Base-by-base conservation (phyloP, 106 monocot species). In the Platanthera zijinensis region DNA sequence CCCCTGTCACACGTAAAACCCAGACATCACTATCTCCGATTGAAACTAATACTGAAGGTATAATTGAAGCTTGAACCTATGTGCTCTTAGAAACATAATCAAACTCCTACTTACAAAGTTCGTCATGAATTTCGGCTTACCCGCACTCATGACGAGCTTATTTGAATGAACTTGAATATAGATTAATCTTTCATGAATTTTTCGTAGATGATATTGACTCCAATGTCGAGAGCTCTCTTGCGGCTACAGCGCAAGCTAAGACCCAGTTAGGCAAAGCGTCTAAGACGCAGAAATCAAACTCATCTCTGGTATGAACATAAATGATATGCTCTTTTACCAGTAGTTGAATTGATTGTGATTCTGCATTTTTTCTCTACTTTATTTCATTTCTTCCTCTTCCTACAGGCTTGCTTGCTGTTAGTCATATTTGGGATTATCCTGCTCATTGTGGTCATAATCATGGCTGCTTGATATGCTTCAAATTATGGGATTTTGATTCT, bases 221-320 rank as follows among this genome's bases (percentile, higher is more conserved):
- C 51, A 75, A 95, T 56, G 82, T 92, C 18, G 92, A 95, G n/a
- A 84, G 74, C 63, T 86, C 92, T 4, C 32, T 70, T 8, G 85
- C 87, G n/a, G 85, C 88, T 48, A 89, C 90, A 10, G 53, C 74
- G 21, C 86, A 92, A 67, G 92, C 87, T 4, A 95, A 87, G 72
- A 84, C 81, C 25, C 88, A 90, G 59, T 84, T 95, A n/a, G 78
- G 70, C 4, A 90, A 88, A 84, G 92, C 92, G 59, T 78, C 95
- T 17, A 92, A 88, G 75, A 88, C 85, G 21, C 89, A 92, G 71
- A 89, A 83, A 74, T 95, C 92, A 14, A 89, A 91, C 74, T 89
- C 91, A 15, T 95, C 95, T 39, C 76, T 95, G 95, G 95, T 95
- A 87, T 48, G 68, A 8, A 32, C 9, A 59, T 7, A 59, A 1